A percentile compares a stretch with the other conserved stretches of the same genome.
These are phyloP conservation scores for Botryotinia calthae DNA, from an alignment of 2,329 filamentous ascomycete genomes.

Conservation along the genomic window DNA sequence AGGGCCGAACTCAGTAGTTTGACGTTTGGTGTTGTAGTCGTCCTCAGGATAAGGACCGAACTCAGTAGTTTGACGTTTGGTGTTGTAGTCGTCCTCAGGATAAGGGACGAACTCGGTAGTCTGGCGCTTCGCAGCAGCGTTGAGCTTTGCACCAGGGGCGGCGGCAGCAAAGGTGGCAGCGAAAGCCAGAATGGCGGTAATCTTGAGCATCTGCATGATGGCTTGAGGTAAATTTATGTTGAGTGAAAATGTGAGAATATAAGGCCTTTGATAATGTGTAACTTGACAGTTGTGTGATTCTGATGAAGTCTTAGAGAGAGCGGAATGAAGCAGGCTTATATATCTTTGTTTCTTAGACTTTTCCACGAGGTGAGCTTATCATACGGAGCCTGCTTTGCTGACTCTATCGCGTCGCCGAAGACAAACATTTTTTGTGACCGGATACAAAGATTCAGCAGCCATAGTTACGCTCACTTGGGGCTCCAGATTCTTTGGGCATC, in stretches of 20 bases:
- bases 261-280: not conserved
- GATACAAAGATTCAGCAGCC: not conserved
- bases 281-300: not conserved
- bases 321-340: not conserved
- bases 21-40: too few relatives aligned
- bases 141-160: not conserved
- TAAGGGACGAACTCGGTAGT: too few relatives aligned
- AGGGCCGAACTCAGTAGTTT: too few relatives aligned
- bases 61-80: too few relatives aligned
- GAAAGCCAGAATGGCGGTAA: not conserved
- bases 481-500: too few relatives aligned
- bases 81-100: too few relatives aligned
- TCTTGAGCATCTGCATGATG: not conserved
- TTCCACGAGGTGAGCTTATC: not conserved
- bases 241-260: not conserved
- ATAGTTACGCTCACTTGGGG: not conserved
- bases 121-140: not conserved
- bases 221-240: not conserved
- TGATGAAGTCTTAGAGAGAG: not conserved
- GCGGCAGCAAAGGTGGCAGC: not conserved
- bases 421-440: not conserved
- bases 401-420: not conserved
- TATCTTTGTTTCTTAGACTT: not conserved
- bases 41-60: too few relatives aligned
- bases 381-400: not conserved